Percentiles rank a stretch among this genome's conserved stretches.
Conservation (phyloP, 176 grass and related monocot species). For the Rhipidocladum racemiflorum region DNA sequence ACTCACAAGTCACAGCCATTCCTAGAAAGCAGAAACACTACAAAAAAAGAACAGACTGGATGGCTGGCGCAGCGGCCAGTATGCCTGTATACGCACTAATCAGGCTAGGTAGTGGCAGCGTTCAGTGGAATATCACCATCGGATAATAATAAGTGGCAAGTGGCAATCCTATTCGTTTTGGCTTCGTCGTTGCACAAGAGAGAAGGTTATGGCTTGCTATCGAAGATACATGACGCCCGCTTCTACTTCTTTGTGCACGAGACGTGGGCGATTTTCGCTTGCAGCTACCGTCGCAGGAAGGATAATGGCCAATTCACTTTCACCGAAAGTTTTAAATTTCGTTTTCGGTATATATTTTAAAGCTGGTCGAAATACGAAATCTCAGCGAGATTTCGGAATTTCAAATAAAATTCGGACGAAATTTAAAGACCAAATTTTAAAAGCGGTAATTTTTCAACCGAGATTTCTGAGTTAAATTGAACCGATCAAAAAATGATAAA, state of each 20-base stretch:
- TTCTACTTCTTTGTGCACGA: neutral
- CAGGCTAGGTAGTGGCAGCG: neutral
- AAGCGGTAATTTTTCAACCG: too few species aligned
- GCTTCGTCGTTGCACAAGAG: neutral
- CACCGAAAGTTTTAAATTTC: too few species aligned
- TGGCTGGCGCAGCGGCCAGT: neutral
- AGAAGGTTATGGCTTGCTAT: neutral
- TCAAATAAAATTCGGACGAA: too few species aligned
- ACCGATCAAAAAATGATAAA: too few species aligned
- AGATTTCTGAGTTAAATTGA: too few species aligned
- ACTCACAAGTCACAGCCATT: neutral
- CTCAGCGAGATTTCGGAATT: too few species aligned
- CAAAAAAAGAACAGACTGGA: neutral
- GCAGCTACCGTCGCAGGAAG: neutral
- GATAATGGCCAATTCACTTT: too few species aligned
- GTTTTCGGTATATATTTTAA: too few species aligned
- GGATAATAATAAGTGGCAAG: neutral
- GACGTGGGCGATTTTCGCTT: neutral
- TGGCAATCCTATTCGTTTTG: neutral
- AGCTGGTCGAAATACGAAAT: too few species aligned
- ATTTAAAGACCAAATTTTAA: too few species aligned
- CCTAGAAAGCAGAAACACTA: neutral
- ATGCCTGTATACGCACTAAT: neutral
- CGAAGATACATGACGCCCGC: neutral
- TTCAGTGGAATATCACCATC: conserved; percentile 28